These are phyloP conservation scores for Wickerhamiella domercqiae DNA, from an alignment of 805 yeast genomes.

Conservation along the genomic window DNA sequence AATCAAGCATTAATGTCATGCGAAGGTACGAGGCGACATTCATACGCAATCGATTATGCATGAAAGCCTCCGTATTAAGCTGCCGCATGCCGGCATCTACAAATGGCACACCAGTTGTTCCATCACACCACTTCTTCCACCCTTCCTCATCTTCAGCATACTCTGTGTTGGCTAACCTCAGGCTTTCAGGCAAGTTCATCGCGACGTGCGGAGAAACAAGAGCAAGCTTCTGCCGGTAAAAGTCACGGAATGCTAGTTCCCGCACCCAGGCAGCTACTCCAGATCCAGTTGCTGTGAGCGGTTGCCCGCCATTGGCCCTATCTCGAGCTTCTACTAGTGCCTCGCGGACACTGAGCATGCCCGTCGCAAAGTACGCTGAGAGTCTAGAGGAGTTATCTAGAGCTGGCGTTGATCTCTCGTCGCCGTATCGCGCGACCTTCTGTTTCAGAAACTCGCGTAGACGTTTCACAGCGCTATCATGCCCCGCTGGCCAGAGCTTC, in stretches of 20 bases:
- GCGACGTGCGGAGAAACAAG: conserved; percentile 36
- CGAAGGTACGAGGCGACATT: conserved; percentile 36
- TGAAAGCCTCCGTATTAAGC: conserved; percentile 35
- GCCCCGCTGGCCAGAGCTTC: conserved; percentile 24
- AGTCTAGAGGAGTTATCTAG: conserved; percentile 28
- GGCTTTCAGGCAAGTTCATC: conserved; percentile 36
- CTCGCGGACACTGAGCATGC: conserved; percentile 29
- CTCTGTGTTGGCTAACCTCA: conserved; percentile 18
- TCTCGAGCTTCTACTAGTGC: conserved; percentile 17
- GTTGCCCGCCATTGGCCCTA: conserved; percentile 17
- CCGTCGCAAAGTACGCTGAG: conserved; percentile 33
- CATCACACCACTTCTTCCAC: conserved; percentile 37
- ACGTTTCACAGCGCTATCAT: conserved; percentile 22
- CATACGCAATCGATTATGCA: conserved; percentile 42
- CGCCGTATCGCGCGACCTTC: conserved; percentile 23
- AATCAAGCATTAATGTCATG: conserved; percentile 37
- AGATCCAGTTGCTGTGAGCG: conserved; percentile 8
- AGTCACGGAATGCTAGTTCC: conserved; percentile 46
- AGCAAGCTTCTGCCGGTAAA: conserved; percentile 33
- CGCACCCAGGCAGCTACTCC: conserved; percentile 34
- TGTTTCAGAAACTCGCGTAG: conserved; percentile 12
- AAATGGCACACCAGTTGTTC: conserved; percentile 40
- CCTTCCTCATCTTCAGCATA: conserved; percentile 26
- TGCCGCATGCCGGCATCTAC: conserved; percentile 46
- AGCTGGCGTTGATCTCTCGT: conserved; percentile 23